Percentiles rank a stretch among this genome's conserved stretches.
These are phyloP conservation scores for Atkinsonella hypoxylon DNA, from an alignment of 2,329 filamentous ascomycete species.

Conservation along the genomic window DNA sequence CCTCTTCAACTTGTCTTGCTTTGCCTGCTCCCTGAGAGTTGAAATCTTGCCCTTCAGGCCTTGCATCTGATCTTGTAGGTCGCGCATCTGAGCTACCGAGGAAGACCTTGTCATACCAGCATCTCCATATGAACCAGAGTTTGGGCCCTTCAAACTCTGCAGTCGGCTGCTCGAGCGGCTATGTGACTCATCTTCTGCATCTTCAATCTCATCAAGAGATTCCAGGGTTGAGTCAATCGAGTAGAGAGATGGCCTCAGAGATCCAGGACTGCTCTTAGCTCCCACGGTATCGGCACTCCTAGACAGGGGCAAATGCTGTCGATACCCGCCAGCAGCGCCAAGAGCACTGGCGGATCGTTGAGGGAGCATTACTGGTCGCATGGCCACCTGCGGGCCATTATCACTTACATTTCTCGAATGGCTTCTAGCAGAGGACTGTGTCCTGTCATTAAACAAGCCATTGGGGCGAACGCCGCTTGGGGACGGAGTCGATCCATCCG, in stretches of 20 bases:
- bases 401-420: conserved; percentile 24
- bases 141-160: conserved; percentile 32
- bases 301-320: conserved; percentile 33
- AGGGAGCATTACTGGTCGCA: conserved; percentile 22
- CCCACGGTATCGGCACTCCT: conserved; percentile 31
- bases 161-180: conserved; percentile 21
- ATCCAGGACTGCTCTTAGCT: conserved; percentile 14
- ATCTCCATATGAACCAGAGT: conserved; percentile 28
- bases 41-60: conserved; percentile 79
- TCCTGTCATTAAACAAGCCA: conserved; percentile 12
- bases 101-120: conserved; percentile 49
- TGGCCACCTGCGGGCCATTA: conserved; percentile 14
- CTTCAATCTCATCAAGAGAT: conserved; percentile 39
- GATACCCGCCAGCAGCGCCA: conserved; percentile 45
- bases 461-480: conserved; percentile 22
- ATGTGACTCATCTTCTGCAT: conserved; percentile 14
- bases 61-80: conserved; percentile 72
- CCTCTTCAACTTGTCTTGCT: conserved; percentile 66
- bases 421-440: conserved; percentile 7
- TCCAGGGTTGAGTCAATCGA: conserved; percentile 34
- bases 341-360: conserved; percentile 54
- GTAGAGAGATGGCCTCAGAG: conserved; percentile 25
- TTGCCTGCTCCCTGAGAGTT: conserved; percentile 62
- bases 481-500: conserved; percentile 40
- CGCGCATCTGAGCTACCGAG: conserved; percentile 61